Conservation (phyloP, 345 rosid species). For the Moringa oleifera region DNA sequence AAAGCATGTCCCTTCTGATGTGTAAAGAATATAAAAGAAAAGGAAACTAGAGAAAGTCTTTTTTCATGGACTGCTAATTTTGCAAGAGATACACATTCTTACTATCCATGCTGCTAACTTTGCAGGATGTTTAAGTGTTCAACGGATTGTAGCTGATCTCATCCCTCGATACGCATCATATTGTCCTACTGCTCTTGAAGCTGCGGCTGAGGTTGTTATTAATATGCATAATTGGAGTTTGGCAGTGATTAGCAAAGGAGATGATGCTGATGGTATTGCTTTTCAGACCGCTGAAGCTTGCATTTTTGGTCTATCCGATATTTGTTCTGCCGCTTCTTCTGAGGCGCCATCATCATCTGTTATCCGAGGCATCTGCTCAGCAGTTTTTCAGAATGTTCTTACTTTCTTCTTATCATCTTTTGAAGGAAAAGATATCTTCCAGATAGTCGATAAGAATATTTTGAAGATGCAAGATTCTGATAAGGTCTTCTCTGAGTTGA, state of each 20-base stretch:
- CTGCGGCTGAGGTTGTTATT: constrained; percentile 61
- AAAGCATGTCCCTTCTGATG: not conserved
- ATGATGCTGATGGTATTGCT: constrained; percentile 68
- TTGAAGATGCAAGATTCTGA: constrained; percentile 47
- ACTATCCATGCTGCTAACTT: constrained; percentile 6
- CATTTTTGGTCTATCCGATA: constrained; percentile 76
- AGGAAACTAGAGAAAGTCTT: constrained; percentile 1
- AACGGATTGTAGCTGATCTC: constrained; percentile 81
- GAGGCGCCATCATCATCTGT: constrained; percentile 46
- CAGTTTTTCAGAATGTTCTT: constrained; percentile 66
- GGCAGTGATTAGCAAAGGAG: constrained; percentile 46
- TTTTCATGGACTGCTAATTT: not conserved
- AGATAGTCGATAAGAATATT: constrained; percentile 50
- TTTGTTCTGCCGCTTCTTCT: constrained; percentile 60
- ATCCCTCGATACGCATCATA: constrained; percentile 78
- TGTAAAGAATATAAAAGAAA: not conserved
- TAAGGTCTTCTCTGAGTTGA: constrained; percentile 48
- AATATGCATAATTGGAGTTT: constrained; percentile 54
- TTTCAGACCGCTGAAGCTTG: constrained; percentile 80
- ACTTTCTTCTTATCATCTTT: constrained; percentile 58
- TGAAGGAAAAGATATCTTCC: constrained; percentile 44
- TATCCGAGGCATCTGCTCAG: constrained; percentile 52
- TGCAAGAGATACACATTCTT: constrained; percentile 2
- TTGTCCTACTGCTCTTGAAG: constrained; percentile 77
- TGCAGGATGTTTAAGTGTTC: constrained; percentile 88